These are phyloP conservation scores for Phytopythium boreale DNA, from an alignment of 352 stramenopile species.

Conservation along the genomic window DNA sequence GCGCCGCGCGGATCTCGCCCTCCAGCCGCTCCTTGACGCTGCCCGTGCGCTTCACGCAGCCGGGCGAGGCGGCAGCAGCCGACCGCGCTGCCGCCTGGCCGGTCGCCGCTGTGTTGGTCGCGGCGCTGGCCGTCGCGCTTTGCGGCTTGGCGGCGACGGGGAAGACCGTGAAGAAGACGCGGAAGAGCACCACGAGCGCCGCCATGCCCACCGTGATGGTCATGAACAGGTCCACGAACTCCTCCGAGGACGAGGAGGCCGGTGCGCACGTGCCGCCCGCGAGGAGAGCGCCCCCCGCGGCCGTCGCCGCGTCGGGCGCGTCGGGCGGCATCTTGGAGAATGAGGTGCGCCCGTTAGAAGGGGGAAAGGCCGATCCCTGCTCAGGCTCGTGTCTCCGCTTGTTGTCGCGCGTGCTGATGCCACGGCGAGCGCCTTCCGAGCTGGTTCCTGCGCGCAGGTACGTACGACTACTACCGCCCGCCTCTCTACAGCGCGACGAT, in stretches of 20 bases:
- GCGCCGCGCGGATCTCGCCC: slow-evolving; percentile 45
- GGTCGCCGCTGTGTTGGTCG: slow-evolving; percentile 4
- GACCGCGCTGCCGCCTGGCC: not conserved
- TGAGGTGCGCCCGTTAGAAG: not conserved
- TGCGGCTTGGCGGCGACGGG: slow-evolving; percentile 12
- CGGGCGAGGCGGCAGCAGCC: slow-evolving; percentile 2
- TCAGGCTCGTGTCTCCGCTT: too few species aligned
- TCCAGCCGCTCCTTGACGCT: slow-evolving; percentile 67
- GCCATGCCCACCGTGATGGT: slow-evolving; percentile 58
- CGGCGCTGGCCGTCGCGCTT: not conserved
- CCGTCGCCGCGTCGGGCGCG: not conserved
- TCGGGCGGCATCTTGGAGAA: not conserved
- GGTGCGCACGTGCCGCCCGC: slow-evolving; percentile 4
- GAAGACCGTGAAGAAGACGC: slow-evolving; percentile 55
- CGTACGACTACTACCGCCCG: too few species aligned
- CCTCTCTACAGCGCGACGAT: not conserved
- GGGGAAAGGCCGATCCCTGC: too few species aligned
- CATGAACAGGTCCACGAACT: slow-evolving; percentile 66
- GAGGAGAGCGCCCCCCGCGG: too few species aligned
- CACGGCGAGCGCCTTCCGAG: too few species aligned
- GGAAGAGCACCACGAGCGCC: slow-evolving; percentile 60
- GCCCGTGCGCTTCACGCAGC: slow-evolving; percentile 22
- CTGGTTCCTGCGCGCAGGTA: too few species aligned
- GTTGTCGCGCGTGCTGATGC: too few species aligned
- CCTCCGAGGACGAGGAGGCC: slow-evolving; percentile 9